phyloP scores from a whole-genome alignment of 192 early-diverging fungal species.

The Tieghemiomyces parasiticus region DNA sequence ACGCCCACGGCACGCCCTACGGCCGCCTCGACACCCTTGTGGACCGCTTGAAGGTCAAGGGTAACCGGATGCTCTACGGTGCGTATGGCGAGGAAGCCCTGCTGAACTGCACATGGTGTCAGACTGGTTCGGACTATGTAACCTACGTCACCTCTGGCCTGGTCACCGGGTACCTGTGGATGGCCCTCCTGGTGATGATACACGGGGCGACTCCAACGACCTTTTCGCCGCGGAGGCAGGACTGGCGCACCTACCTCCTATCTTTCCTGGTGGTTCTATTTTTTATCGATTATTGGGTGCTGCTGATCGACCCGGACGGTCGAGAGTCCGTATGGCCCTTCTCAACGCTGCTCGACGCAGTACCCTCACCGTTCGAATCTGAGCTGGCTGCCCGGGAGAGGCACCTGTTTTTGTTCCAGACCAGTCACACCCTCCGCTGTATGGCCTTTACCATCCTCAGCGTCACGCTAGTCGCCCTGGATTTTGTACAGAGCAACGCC shows the following conservation, averaged over 20 bases:
- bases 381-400: not conserved
- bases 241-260: not conserved
- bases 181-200: not conserved
- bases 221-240: not conserved
- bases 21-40: conserved; percentile 3
- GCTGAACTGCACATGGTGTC: conserved; percentile 15
- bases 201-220: not conserved
- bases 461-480: not conserved
- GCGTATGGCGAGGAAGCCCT: conserved; percentile 15
- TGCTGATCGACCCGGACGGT: not conserved
- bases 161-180: not conserved
- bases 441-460: not conserved
- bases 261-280: not conserved
- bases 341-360: not conserved
- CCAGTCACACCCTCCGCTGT: not conserved
- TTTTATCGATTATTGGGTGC: not conserved
- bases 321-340: not conserved
- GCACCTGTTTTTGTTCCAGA: not conserved
- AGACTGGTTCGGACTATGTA: conserved; percentile 7
- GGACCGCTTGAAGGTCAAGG: conserved; percentile 12
- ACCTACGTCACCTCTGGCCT: not conserved
- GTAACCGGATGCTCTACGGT: conserved; percentile 12
- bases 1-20: not conserved
- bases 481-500: not conserved
- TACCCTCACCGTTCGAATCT: not conserved